Base-by-base conservation (phyloP, 139 green algal species). In the Auxenochlorella pyrenoidosa region DNA sequence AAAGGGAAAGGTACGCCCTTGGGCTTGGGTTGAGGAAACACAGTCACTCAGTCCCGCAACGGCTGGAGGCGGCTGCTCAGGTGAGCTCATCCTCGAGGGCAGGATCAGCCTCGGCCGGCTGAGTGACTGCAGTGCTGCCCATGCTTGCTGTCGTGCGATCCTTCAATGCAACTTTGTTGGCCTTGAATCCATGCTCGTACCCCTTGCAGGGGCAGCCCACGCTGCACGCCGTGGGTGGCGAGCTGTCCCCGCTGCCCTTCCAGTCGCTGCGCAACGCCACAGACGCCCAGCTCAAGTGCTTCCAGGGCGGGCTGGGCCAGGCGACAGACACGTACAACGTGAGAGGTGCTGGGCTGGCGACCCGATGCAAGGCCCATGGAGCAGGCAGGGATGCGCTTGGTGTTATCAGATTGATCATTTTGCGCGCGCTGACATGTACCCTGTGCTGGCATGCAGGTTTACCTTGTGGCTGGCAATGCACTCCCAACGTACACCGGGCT, bases 401-500 rank as follows among this genome's bases (percentile, higher is more conserved):
- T n/a, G n/a, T n/a, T n/a, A n/a, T n/a, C n/a, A n/a, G n/a, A n/a
- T n/a, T n/a, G n/a, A n/a, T n/a, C n/a, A n/a, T n/a, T n/a, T n/a
- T n/a, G n/a, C n/a, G n/a, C n/a, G n/a, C n/a, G n/a, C n/a, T n/a
- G n/a, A n/a, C n/a, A n/a, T n/a, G n/a, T 13, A 24, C 21, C 54
- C 38, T 51, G 22, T 43, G 1, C 73, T 59, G 24, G n/a, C 41
- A 21, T 36, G 24, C 84, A 91, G 88, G 75, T 91, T 26, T 91
- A 87, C 34, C n/a, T 91, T 60, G 88, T 91, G 30, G 88, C 88
- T n/a, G 65, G 40, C 28, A 88, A 83, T 24, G 83, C 51, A 22
- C 59, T 86, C 26, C 82, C 88, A 24, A 89, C 84, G 41, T 84
- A 83, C 58, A 91, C 82, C 5, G 88, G 88, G 58, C 75, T 91